These are phyloP conservation scores for Lasiodiplodia hormozganensis DNA, from an alignment of 2,329 filamentous ascomycete species.

Conservation along the genomic window DNA sequence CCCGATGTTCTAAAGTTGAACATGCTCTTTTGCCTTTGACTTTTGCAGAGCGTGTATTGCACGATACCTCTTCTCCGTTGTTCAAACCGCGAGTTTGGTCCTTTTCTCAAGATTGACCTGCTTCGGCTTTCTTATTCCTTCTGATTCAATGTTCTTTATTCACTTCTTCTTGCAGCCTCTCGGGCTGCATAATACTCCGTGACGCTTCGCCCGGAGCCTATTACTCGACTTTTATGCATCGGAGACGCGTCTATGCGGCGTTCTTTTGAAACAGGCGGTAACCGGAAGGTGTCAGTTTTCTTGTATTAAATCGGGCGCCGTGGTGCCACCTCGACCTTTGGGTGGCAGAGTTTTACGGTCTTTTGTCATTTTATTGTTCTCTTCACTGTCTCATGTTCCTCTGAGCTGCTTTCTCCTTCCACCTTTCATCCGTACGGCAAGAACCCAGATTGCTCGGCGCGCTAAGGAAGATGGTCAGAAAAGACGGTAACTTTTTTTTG, in stretches of 20 bases:
- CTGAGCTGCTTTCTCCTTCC: neutral
- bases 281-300: neutral
- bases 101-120: neutral
- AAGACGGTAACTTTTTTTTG: too few relatives aligned
- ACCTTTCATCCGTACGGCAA: neutral
- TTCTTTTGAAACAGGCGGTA: neutral
- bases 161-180: neutral
- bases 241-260: neutral
- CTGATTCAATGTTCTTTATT: neutral
- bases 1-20: conserved; percentile 10
- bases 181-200: neutral
- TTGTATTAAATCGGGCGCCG: neutral
- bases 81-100: neutral
- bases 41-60: conserved; percentile 23
- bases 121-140: neutral
- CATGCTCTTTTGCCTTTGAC: conserved; percentile 2
- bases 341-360: neutral
- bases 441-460: too few relatives aligned
- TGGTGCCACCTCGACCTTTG: neutral
- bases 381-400: neutral
- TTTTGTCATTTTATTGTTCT: neutral
- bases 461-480: too few relatives aligned
- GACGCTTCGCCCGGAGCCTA: neutral
- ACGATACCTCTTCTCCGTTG: conserved; percentile 24
- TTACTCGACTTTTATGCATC: neutral